Base-by-base conservation (phyloP, 2,329 filamentous ascomycete species). In the Phialophora tarda region DNA sequence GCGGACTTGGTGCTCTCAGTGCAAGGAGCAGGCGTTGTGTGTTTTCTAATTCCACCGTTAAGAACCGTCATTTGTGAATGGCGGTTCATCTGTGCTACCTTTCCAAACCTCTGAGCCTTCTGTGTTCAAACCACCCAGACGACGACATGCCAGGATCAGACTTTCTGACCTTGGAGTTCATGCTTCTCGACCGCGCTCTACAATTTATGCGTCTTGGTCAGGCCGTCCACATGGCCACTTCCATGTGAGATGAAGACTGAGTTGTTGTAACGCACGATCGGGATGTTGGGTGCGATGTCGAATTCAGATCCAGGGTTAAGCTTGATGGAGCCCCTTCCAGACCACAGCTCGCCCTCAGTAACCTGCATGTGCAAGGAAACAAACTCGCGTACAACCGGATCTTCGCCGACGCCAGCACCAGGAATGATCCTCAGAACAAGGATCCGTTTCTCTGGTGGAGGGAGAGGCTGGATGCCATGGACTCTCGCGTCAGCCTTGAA, bases 291-390 rank as follows among this genome's bases (percentile, higher is more conserved):
- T n/a, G 28, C 21, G 17, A 57, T 23, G 17, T 23, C n/a, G 34
- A 57, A 57, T 17, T 38, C 28, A 12, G 54, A 57, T 1, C n/a
- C 11, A 4, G 54, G 54, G 17, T 28, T 24, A 21, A 38, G 34
- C 21, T 34, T 34, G n/a, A 57, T 32, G 6, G 54, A 57, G 2
- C 54, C 54, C 7, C n/a, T 41, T 24, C 54, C 54, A 14, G 28
- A 32, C 54, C 54, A 57, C 30, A 57, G 3, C n/a, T 57, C 54
- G 17, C 54, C 54, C 10, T 57, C 54, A 17, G 54, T 57, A 26
- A 32, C 30, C n/a, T 34, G 30, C 28, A 24, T 57, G 28, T 14
- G 32, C 28, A 57, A 34, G n/a, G 54, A 32, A n/a, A 57, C 54
- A 34, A 34, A 57, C 30, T 57, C 32, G 30, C 54, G 54, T 12